Evolutionary conservation across 108 stramenopile genomes (phyloP), one percentile per base, ranked within the genome.

Genomic region (Stephanodiscus triporus): DNA sequence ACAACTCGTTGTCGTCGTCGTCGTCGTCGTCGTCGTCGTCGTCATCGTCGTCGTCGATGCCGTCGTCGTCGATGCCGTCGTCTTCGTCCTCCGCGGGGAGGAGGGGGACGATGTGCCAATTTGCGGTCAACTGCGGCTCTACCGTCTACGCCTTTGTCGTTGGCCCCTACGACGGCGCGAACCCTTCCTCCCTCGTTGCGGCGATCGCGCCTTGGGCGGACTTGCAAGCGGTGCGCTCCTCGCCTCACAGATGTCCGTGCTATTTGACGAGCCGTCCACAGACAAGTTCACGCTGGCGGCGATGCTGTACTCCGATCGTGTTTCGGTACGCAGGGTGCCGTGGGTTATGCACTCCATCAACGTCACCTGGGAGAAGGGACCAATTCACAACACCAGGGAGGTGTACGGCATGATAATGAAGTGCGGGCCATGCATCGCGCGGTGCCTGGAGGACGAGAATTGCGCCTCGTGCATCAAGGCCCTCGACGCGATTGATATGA

Each of bases 291-390:
- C 83, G 36, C 70, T 87, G 48, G 93, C 87, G 4, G 29, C 90
- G 13, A 83, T 91, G 83, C 68, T 94, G 4, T 88, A 87, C 63
- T 87, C 89, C 68, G 90, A 94, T 76, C 81, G 71, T 67, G 89
- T 87, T 57, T 85, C 83, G n/a, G n/a, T 73, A 7, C 17, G 72
- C 5, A 73, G 67, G 22, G 68, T 94, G 23, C 86, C 88, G 27
- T 89, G 87, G 89, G 82, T 87, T 0, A 65, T 85, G 62, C 77
- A 83, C 56, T 73, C 69, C 29, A 91, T 92, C 59, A 88, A 96
- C 75, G 88, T 92, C 26, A 93, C 86, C 0, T 96, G 95, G 95
- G 95, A 96, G 76, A 96, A 96, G 68, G 95, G 95, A 10, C 76
- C 84, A 1, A 26, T 86, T 23, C 76, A 70, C 34, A 96, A 96